phyloP scores from a whole-genome alignment of 371 early-diverging fungal species.

The Mucor lusitanicus region DNA sequence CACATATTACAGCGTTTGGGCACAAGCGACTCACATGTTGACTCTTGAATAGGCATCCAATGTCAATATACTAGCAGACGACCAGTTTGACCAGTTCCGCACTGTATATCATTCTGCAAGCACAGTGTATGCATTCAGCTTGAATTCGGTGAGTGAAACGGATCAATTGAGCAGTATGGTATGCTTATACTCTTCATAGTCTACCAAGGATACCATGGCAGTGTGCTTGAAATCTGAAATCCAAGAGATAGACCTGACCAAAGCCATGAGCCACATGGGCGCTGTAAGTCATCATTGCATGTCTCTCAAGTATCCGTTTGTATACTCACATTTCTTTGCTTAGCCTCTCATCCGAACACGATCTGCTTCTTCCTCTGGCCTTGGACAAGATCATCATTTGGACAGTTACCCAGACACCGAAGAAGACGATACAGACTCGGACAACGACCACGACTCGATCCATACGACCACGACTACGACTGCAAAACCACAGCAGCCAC shows the following conservation, averaged over 20 bases:
- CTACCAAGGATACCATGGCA: conserved; percentile 40
- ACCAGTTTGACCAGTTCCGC: conserved; percentile 23
- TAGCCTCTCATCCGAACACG: conserved; percentile 30
- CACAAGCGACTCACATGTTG: not conserved
- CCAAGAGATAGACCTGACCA: conserved; percentile 55
- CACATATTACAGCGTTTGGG: too few relatives aligned
- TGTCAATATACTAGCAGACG: conserved; percentile 34
- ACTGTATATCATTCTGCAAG: conserved; percentile 39
- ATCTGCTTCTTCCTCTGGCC: conserved; percentile 33
- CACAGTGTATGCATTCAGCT: conserved; percentile 40
- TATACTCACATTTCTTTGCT: not conserved
- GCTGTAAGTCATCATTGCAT: conserved; percentile 7
- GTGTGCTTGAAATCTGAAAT: conserved; percentile 59
- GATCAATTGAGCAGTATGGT: not conserved
- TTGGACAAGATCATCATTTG: conserved; percentile 22
- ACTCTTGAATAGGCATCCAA: conserved; percentile 1
- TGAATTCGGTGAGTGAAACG: conserved; percentile 34
- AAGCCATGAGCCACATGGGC: conserved; percentile 17
- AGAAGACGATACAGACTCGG: conserved; percentile 44
- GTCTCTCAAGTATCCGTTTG: too few relatives aligned
- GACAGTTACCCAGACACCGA: conserved; percentile 60
- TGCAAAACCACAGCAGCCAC: not conserved
- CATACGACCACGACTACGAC: conserved; percentile 3
- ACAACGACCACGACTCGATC: conserved; percentile 22
- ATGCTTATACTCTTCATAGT: conserved; percentile 8